Evolutionary conservation across 2,329 filamentous ascomycete genomes (phyloP).

Genomic region (Fusarium sp.): DNA sequence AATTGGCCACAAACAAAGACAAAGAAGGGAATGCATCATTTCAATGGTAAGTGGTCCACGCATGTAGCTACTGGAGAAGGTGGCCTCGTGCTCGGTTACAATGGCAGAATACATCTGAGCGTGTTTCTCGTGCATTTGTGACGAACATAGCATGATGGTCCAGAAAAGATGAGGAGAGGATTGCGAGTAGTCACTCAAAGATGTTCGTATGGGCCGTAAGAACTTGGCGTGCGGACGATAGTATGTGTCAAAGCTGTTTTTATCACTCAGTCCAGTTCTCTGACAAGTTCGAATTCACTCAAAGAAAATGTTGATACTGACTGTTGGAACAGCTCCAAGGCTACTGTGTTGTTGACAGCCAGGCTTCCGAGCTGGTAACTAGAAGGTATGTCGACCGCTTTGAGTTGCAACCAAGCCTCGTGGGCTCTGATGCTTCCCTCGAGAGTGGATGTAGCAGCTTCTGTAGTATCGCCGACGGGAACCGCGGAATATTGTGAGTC

Average conservation of each 20-base stretch:
- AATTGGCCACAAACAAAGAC: not conserved
- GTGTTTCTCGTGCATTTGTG: not conserved
- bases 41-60: not conserved
- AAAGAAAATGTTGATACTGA: not conserved
- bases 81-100: not conserved
- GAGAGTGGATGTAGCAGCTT: rapidly evolving
- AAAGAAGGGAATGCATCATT: not conserved
- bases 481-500: not conserved
- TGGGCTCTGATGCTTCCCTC: rapidly evolving
- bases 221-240: not conserved
- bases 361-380: not conserved
- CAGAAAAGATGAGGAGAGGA: not conserved
- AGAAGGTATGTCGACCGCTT: not conserved
- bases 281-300: rapidly evolving
- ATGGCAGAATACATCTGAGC: not conserved
- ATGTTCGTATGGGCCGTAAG: not conserved
- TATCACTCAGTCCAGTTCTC: not conserved
- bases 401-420: not conserved
- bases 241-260: rapidly evolving
- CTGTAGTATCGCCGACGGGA: too few relatives aligned
- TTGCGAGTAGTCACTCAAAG: not conserved
- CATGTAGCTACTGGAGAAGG: not conserved
- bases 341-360: not conserved
- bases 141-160: not conserved
- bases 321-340: not conserved